Conservation (phyloP, 495 filamentous ascomycete species). For the Bryoglossum gracile region DNA sequence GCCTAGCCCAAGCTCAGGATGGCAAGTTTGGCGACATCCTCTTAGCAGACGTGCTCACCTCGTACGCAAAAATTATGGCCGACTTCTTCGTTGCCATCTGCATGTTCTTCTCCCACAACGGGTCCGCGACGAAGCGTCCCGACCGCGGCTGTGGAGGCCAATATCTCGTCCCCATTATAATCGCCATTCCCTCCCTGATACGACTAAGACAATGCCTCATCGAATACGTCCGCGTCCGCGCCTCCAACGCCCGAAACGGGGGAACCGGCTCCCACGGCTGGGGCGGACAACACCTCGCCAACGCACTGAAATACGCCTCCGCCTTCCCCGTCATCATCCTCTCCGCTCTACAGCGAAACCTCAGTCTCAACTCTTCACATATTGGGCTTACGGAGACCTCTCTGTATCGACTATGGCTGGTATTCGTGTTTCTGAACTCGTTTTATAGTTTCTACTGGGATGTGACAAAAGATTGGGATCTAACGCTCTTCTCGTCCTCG, state of each 20-base stretch:
- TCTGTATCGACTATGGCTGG: slow-evolving; percentile 47
- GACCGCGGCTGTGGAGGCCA: slow-evolving; percentile 72
- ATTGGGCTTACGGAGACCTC: slow-evolving; percentile 32
- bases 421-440: slow-evolving; percentile 67
- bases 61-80: slow-evolving; percentile 83
- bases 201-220: slow-evolving; percentile 89
- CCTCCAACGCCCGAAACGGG: slow-evolving; percentile 33
- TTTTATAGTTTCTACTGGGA: slow-evolving; percentile 98
- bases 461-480: slow-evolving; percentile 91
- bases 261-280: slow-evolving; percentile 39
- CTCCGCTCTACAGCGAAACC: slow-evolving; percentile 63
- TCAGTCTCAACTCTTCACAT: slow-evolving; percentile 34
- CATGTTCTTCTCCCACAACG: slow-evolving; percentile 68
- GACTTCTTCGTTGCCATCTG: slow-evolving; percentile 84
- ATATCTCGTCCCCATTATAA: slow-evolving; percentile 69
- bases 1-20: slow-evolving; percentile 70
- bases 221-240: slow-evolving; percentile 70
- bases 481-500: slow-evolving; percentile 59
- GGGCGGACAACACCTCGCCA: slow-evolving; percentile 81
- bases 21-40: slow-evolving; percentile 92
- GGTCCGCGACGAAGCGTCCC: slow-evolving; percentile 70
- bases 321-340: slow-evolving; percentile 90
- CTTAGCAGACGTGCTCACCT: slow-evolving; percentile 90
- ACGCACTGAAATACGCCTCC: slow-evolving; percentile 84
- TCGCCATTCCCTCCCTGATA: slow-evolving; percentile 74